Percentiles rank a stretch among this genome's conserved stretches.
Evolutionary conservation across 2,329 filamentous ascomycete species (phyloP).

Genomic region (Alternaria solani): DNA sequence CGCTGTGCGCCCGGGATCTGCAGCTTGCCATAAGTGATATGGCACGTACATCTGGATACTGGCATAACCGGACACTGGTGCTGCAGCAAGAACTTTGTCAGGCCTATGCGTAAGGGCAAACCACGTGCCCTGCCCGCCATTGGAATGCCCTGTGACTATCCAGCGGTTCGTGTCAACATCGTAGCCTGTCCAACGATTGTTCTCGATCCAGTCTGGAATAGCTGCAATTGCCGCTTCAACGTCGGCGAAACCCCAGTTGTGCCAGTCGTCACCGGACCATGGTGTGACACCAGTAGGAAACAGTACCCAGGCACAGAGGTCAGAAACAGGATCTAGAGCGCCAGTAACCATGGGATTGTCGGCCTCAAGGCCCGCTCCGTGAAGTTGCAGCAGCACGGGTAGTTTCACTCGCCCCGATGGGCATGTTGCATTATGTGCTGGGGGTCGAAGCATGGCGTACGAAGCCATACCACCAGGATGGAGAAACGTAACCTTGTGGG

Average conservation of each 20-base stretch:
- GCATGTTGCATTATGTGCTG: slow-evolving; percentile 53
- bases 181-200: slow-evolving; percentile 58
- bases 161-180: slow-evolving; percentile 57
- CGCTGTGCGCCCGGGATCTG: slow-evolving; percentile 60
- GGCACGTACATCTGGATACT: slow-evolving; percentile 68
- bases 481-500: slow-evolving; percentile 64
- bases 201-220: slow-evolving; percentile 61
- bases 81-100: slow-evolving; percentile 64
- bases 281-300: slow-evolving; percentile 65
- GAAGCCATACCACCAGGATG: slow-evolving; percentile 64
- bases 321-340: slow-evolving; percentile 59
- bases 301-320: slow-evolving; percentile 64
- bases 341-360: slow-evolving; percentile 57
- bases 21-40: slow-evolving; percentile 63
- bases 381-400: slow-evolving; percentile 62
- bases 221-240: slow-evolving; percentile 61
- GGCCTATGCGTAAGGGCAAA: slow-evolving; percentile 64
- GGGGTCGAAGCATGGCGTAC: slow-evolving; percentile 65
- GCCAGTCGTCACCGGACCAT: slow-evolving; percentile 70
- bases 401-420: slow-evolving; percentile 32
- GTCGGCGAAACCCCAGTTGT: slow-evolving; percentile 66
- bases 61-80: slow-evolving; percentile 66
- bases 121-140: slow-evolving; percentile 68
- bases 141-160: slow-evolving; percentile 66
- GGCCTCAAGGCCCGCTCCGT: slow-evolving; percentile 66